Evolutionary conservation across 2,329 filamentous ascomycete species (phyloP).

Genomic region (Cryphonectria radicalis): DNA sequence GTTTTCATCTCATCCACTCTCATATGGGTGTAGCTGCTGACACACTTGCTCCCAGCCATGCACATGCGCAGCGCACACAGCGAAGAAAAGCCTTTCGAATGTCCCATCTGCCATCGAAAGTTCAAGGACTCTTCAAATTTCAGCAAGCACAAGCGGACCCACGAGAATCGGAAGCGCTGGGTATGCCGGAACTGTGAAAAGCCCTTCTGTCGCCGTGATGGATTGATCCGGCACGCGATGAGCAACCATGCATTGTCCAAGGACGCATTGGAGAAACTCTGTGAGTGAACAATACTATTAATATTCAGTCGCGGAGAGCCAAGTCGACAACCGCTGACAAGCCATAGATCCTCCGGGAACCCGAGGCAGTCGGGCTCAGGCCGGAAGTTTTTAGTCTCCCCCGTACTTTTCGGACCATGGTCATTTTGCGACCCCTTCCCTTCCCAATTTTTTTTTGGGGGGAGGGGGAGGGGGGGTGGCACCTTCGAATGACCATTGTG

Average conservation of each 20-base stretch:
- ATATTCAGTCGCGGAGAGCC: not conserved
- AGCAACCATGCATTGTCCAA: slow-evolving; percentile 19
- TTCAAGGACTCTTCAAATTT: slow-evolving; percentile 71
- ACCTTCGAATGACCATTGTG: not conserved
- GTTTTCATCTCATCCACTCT: not conserved
- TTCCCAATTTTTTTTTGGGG: too few species aligned
- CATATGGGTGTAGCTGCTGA: not conserved
- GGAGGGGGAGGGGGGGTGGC: not conserved
- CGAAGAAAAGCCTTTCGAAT: slow-evolving; percentile 42
- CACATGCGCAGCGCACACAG: slow-evolving; percentile 58
- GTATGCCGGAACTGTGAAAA: slow-evolving; percentile 50
- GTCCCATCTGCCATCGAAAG: slow-evolving; percentile 54
- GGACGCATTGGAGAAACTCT: slow-evolving; percentile 8
- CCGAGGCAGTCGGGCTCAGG: not conserved
- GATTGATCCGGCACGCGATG: slow-evolving; percentile 60
- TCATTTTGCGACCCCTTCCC: not conserved
- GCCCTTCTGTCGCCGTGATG: slow-evolving; percentile 63
- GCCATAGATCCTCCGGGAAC: not conserved
- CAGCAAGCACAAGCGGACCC: slow-evolving; percentile 67
- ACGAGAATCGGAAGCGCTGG: slow-evolving; percentile 42
- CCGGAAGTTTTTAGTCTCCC: not conserved
- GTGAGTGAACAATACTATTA: not conserved
- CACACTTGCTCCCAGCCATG: not conserved
- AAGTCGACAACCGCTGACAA: not conserved
- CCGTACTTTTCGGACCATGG: not conserved